Evolutionary conservation across 225 moss, liverwort and hornwort genomes (phyloP).

Genomic region (Marchantia polymorpha): DNA sequence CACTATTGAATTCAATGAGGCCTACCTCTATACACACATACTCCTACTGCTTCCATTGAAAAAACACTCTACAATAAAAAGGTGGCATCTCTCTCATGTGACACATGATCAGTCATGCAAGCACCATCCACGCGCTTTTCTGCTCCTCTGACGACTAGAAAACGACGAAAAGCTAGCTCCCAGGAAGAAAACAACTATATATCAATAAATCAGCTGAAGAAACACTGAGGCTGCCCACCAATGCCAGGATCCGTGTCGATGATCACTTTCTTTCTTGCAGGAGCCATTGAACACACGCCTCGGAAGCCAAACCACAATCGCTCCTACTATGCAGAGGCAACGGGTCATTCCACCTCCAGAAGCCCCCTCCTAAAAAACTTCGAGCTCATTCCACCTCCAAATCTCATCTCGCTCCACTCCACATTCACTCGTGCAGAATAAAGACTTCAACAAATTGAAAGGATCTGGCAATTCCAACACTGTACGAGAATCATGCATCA

Average conservation of each 20-base stretch:
- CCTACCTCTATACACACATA: too few relatives aligned
- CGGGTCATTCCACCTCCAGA: too few relatives aligned
- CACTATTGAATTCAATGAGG: too few relatives aligned
- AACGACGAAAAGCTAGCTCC: background rate
- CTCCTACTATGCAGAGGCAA: background rate
- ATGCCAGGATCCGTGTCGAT: slow-evolving; percentile 53
- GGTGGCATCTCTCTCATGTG: background rate
- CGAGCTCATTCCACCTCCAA: background rate
- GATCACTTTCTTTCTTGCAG: slow-evolving; percentile 37
- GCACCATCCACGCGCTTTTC: background rate
- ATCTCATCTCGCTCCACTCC: background rate
- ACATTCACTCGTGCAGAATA: background rate
- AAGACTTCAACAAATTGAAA: too few relatives aligned
- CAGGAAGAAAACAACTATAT: background rate
- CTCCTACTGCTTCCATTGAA: too few relatives aligned
- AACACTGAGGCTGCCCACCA: slow-evolving; percentile 16
- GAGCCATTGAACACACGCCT: slow-evolving; percentile 2
- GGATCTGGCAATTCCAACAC: too few relatives aligned
- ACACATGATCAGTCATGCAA: background rate
- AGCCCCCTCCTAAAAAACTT: background rate
- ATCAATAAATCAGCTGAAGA: background rate
- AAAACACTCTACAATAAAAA: too few relatives aligned
- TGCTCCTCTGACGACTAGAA: background rate
- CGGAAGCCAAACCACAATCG: background rate
- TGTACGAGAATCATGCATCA: too few relatives aligned